Evolutionary conservation across 495 filamentous ascomycete species (phyloP), one percentile per base, ranked within the genome.

Genomic region (Monascus purpureus): DNA sequence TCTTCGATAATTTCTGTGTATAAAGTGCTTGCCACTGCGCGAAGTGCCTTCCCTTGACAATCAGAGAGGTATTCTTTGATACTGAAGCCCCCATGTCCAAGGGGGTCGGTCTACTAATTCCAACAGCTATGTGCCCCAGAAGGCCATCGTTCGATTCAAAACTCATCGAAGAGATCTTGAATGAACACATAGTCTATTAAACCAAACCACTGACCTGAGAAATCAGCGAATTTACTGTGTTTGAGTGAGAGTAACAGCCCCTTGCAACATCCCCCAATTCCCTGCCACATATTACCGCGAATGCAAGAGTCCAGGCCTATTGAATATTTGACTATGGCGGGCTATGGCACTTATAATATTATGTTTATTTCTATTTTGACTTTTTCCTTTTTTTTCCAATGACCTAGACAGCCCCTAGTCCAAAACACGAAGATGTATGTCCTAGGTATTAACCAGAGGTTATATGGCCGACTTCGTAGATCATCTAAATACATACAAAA

Each of bases 211-310:
- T 7, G 90, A 93, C 37, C 61, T 93, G 32, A 72, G 86, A 31
- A 92, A 95, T 43, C 92, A 97, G 51, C 67, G 90, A 29, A 85
- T 82, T 8, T 94, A 93, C 56, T 90, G 90, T 32, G 73, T 97
- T 23, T 90, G 80, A 64, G 83, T 84, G 42, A 36, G n/a, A n/a
- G n/a, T n/a, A n/a, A n/a, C n/a, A n/a, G n/a, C n/a, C n/a, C n/a
- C n/a, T n/a, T n/a, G n/a, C n/a, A n/a, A n/a, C n/a, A n/a, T n/a
- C n/a, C n/a, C n/a, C n/a, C n/a, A n/a, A n/a, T n/a, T n/a, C n/a
- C n/a, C n/a, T n/a, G n/a, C n/a, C n/a, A n/a, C n/a, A n/a, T n/a
- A n/a, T n/a, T n/a, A n/a, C n/a, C n/a, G n/a, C n/a, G n/a, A n/a
- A n/a, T n/a, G n/a, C n/a, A n/a, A n/a, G n/a, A n/a, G n/a, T n/a